Evolutionary conservation across 1,139 yeast genomes (phyloP).

Genomic region (Nakaseomyces uthaithaninus): DNA sequence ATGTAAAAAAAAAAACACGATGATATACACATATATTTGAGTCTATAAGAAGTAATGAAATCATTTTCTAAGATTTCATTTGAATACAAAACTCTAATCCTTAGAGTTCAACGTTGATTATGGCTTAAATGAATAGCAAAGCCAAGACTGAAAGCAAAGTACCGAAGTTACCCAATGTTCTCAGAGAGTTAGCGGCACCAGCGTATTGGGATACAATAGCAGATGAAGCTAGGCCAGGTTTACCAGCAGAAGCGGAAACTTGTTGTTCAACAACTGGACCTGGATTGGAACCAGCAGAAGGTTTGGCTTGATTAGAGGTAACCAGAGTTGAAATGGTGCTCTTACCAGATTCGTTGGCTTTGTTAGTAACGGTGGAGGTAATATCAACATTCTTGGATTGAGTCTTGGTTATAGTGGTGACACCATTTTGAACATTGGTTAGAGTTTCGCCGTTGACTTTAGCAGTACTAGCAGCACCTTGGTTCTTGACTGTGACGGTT

Average conservation of each 20-base stretch:
- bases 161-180: neutral
- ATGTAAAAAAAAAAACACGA: too few relatives aligned
- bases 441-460: neutral
- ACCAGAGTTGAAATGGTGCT: neutral
- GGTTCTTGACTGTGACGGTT: slow-evolving; percentile 1
- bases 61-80: too few relatives aligned
- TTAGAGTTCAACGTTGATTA: neutral
- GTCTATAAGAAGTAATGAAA: too few relatives aligned
- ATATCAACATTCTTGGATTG: slow-evolving; percentile 1
- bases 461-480: neutral
- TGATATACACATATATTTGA: too few relatives aligned
- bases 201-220: neutral
- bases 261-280: neutral
- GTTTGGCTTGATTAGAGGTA: neutral
- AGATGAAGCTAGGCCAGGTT: neutral
- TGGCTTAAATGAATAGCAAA: neutral
- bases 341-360: neutral
- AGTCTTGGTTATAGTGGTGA: neutral
- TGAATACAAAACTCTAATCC: too few relatives aligned
- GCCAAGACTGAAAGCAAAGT: neutral
- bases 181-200: slow-evolving; percentile 1
- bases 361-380: neutral
- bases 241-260: neutral
- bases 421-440: neutral
- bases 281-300: neutral